These are phyloP conservation scores for Pyrenophora graminea DNA, from an alignment of 2,329 filamentous ascomycete genomes.

Conservation along the genomic window DNA sequence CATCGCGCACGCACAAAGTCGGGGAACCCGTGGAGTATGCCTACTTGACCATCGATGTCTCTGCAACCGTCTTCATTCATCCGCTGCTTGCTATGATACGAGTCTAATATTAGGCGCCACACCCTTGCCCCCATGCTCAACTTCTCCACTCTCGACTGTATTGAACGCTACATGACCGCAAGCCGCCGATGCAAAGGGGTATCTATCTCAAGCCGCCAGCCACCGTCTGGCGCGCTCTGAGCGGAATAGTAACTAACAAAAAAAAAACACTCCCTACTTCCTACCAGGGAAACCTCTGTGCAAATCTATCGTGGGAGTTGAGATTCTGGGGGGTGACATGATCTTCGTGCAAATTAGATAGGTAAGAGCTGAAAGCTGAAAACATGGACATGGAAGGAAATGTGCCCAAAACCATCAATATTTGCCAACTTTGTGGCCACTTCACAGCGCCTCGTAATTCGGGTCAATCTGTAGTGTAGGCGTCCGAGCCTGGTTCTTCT, in stretches of 20 bases:
- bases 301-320: slow-evolving; percentile 14
- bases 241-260: slow-evolving; percentile 2
- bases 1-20: slow-evolving; percentile 3
- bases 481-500: slow-evolving; percentile 42
- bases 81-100: neutral
- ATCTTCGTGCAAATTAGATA: slow-evolving; percentile 32
- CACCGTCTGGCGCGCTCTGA: slow-evolving; percentile 7
- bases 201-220: slow-evolving; percentile 27
- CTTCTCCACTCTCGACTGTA: slow-evolving; percentile 11
- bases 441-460: slow-evolving; percentile 36
- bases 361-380: slow-evolving; percentile 5
- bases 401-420: slow-evolving; percentile 9
- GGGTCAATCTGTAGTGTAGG: slow-evolving; percentile 48
- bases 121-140: neutral
- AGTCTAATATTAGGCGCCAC: slow-evolving; percentile 2
- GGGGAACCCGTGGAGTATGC: neutral
- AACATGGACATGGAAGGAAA: slow-evolving; percentile 38
- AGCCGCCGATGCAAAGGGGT: slow-evolving; percentile 26
- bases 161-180: slow-evolving; percentile 20
- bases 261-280: slow-evolving; percentile 4
- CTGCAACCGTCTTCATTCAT: neutral
- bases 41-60: neutral
- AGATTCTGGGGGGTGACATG: slow-evolving; percentile 12
- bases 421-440: slow-evolving; percentile 7
- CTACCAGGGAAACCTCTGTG: slow-evolving; percentile 12